Base-by-base conservation (phyloP, 768 basidiomycete genomes). In the Neoboletus magnificus region DNA sequence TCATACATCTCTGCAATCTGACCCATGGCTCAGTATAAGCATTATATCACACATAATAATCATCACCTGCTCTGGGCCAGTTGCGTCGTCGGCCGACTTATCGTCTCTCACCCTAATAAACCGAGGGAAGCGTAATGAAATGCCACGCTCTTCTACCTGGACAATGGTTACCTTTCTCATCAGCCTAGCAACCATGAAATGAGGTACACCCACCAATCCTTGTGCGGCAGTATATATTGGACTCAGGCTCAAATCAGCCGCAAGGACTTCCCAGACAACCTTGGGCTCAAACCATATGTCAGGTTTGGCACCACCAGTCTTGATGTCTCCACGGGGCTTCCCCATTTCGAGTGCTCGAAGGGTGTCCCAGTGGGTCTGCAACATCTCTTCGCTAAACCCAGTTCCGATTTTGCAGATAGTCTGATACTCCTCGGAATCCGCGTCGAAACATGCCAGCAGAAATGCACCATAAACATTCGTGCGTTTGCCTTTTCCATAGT, bases 361-460 rank as follows among this genome's bases (percentile, higher is more conserved):
- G 4, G 81, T 76, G n/a, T 89, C 83, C 71, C 87, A 89, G 65
- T 96, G 91, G 16, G 80, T 73, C 65, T 89, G 85, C 33, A 99
- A 72, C 55, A 82, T 79, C 67, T 98, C 97, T 64, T 99, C 97
- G 54, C 89, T 91, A 75, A 99, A 98, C 2, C 97, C 97, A 0
- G 97, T 99, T 10, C 97, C 97, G 62, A 99, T 97, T 72, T 99
- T 99, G 81, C 97, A 98, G 50, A 98, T 93, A 5, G 95, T 94
- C 67, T 99, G 97, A 69, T 82, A 98, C 68, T 91, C 90, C 71
- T 98, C 96, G 20, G 89, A 81, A 62, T 98, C 97, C 54, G 85
- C 78, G 70, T 99, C 97, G 69, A 93, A 98, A 73, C 96, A 98
- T 9, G 97, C 97, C 36, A 99, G 83, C 23, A 98, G 81, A 83